These are phyloP conservation scores for Oenanthe sinensis DNA, from an alignment of 129 eudicot genomes.

Conservation along the genomic window DNA sequence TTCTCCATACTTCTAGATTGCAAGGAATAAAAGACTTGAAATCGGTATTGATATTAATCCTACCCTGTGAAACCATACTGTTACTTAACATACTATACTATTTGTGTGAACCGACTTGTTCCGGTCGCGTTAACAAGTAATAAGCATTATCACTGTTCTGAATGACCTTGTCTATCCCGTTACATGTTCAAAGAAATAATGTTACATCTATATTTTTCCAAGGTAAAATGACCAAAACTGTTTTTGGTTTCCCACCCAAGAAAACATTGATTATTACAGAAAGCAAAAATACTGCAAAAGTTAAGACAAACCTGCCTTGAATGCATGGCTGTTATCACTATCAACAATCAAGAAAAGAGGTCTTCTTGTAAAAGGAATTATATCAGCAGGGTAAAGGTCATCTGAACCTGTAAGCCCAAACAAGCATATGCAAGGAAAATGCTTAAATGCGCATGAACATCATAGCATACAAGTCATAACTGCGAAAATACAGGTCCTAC, in stretches of 20 bases:
- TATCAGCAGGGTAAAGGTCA: slow-evolving; percentile 70
- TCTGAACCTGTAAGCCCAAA: slow-evolving; percentile 60
- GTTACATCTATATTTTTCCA: neutral
- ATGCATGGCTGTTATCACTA: slow-evolving; percentile 95
- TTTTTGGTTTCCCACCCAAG: neutral
- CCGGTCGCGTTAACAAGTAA: neutral
- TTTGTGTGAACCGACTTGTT: too few relatives aligned
- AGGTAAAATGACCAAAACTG: neutral
- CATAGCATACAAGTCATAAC: neutral
- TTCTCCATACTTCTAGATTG: too few relatives aligned
- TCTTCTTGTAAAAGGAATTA: slow-evolving; percentile 85
- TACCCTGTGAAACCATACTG: too few relatives aligned
- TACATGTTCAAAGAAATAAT: neutral
- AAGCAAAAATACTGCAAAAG: slow-evolving; percentile 16
- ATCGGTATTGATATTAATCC: too few relatives aligned
- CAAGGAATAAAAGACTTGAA: too few relatives aligned
- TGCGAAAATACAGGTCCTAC: slow-evolving; percentile 24
- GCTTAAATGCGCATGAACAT: neutral
- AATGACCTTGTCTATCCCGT: neutral
- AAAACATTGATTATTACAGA: slow-evolving; percentile 2
- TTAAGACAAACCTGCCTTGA: slow-evolving; percentile 99
- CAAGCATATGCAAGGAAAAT: neutral
- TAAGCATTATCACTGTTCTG: neutral
- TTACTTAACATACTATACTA: too few relatives aligned
- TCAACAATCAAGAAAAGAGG: slow-evolving; percentile 87